Evolutionary conservation across 2,329 filamentous ascomycete genomes (phyloP), one percentile per base, ranked within the genome.

Genomic region (Phialocephala sp.): DNA sequence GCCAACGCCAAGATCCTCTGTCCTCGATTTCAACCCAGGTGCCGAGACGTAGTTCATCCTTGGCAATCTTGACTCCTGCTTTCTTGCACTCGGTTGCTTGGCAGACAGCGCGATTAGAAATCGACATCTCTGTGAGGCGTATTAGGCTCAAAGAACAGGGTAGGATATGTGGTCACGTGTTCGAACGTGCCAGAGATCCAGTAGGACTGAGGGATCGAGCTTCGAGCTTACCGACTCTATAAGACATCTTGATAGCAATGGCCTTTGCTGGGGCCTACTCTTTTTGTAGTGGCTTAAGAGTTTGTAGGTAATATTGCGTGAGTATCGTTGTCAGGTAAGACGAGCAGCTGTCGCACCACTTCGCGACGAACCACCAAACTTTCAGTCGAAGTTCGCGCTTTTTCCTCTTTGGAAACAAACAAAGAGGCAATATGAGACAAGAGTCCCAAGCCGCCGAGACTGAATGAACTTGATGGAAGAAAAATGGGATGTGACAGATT

Each of bases 31-130:
- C 85, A 68, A 97, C 85, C 83, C 89, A 92, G 24, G 84, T 85
- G 50, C 91, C 94, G 61, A 93, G 86, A 63, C 94, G 90, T 2
- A 97, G 80, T 70, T 92, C 87, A 63, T 90, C 92, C 80, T 97
- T 97, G 32, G 74, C 71, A 74, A 97, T 92, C 80, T 97, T 97
- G 74, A 84, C 76, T 1, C 75, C 81, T 1, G 79, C 80, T 2
- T 90, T 84, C 78, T 93, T 93, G 84, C 94, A 97, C 68, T 88
- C 83, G 5, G 81, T 83, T 1, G 64, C 89, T 68, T 89, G 84
- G 81, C 94, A 98, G 59, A 81, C 86, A 61, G 94, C 92, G 65
- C 93, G 90, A 73, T 84, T 86, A 76, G 85, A 90, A 55, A 83
- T 79, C n/a, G 91, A 86, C 37, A 90, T 72, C 77, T 97, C 93